Base-by-base conservation (phyloP, 2,329 filamentous ascomycete genomes). In the Fonsecaea monophora region DNA sequence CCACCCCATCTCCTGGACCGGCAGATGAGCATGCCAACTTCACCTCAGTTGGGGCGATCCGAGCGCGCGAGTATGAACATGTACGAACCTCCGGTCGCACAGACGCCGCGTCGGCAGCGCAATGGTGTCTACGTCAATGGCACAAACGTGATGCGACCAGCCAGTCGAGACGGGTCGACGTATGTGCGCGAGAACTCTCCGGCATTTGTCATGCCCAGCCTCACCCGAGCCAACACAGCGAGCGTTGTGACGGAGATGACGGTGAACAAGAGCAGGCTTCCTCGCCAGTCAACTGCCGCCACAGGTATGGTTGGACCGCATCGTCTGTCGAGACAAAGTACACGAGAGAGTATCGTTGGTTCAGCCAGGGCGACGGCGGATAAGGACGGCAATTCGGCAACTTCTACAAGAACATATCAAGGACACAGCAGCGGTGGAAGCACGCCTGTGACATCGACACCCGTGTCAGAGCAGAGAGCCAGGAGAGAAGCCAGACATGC, bases 1-100 rank as follows among this genome's bases (percentile, higher is more conserved):
- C 75, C 75, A 37, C 74, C 75, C 15, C 74, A 75, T 65, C 66
- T 77, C 12, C 72, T 77, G 18, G 73, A 73, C 35, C 72, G 75
- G 65, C 73, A 75, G 45, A 76, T 74, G 65, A 74, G 67, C 53
- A 75, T 73, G 67, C 73, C 73, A 8, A 70, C 68, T 0, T 73
- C 71, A 15, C 72, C 72, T 30, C 71, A 73, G 55, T 62, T 72
- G 6, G 68, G 71, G 30, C 68, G 71, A 6, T 66, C 68, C 2
- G 71, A 73, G 50, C 66, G 72, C 5, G 66, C 68, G 4, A 70
- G 63, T 35, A 70, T 74, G 45, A 73, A 66, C 57, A 70, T 70
- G 62, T 71, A 65, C 53, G 72, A 73, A 50, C 65, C 66, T 34
- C 64, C 70, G 1, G 68, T 68, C 9, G 65, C 68, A 21, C 71